phyloP scores from a whole-genome alignment of 805 yeast genomes.

The Sugiyamaella lignohabitans region DNA sequence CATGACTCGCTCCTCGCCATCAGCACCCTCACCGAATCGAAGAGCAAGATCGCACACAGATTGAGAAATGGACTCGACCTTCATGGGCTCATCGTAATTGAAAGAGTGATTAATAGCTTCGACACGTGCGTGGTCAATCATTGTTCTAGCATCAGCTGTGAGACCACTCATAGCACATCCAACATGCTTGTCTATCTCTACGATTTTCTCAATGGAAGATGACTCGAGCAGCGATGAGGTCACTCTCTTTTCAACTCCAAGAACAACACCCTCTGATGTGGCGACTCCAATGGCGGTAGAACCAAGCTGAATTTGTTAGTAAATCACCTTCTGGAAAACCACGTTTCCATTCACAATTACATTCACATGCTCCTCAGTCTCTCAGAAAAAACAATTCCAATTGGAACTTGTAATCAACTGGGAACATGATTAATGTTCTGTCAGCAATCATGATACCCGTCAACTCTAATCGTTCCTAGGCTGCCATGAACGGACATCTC shows the following conservation, averaged over 20 bases:
- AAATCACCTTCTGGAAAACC: too few species aligned
- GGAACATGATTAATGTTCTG: too few species aligned
- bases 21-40: constrained; percentile 95
- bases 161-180: constrained; percentile 99
- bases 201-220: constrained; percentile 90
- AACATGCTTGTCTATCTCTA: constrained; percentile 87
- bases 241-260: constrained; percentile 96
- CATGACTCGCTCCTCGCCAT: constrained; percentile 92
- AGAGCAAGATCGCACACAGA: constrained; percentile 95
- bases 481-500: too few species aligned
- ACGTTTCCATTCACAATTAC: too few species aligned
- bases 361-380: too few species aligned
- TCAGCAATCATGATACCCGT: too few species aligned
- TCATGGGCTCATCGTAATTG: constrained; percentile 86
- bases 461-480: too few species aligned
- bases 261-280: constrained; percentile 90
- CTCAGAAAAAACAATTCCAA: too few species aligned
- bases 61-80: constrained; percentile 90
- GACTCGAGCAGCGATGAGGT: constrained; percentile 88
- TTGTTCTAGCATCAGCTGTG: constrained; percentile 97
- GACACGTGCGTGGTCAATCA: constrained; percentile 97
- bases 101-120: constrained; percentile 73
- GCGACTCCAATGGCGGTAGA: constrained; percentile 97
- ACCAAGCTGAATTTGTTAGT: too few species aligned
- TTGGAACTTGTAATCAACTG: too few species aligned